Evolutionary conservation across 2,329 filamentous ascomycete genomes (phyloP).

Genomic region (Neopestalotiopsis sp.): DNA sequence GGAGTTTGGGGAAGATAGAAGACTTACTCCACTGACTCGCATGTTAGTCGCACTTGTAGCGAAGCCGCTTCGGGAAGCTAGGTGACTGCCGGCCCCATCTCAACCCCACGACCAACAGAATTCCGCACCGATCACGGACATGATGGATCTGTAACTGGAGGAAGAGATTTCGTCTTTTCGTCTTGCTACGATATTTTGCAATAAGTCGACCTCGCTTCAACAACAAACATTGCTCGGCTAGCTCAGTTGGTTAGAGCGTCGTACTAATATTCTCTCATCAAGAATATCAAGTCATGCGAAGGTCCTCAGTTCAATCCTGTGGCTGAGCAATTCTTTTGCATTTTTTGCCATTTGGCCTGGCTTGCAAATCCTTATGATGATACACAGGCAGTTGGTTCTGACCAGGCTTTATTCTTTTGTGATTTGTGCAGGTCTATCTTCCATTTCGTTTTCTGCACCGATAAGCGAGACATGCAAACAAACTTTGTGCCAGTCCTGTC

Average conservation of each 20-base stretch:
- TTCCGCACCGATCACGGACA: background rate
- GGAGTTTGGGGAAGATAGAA: no score
- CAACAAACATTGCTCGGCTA: conserved; percentile 11
- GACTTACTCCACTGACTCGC: no score
- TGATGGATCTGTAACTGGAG: background rate
- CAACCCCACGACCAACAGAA: no score
- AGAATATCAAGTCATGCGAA: conserved; percentile 17
- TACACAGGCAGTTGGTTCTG: background rate
- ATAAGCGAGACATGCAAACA: background rate
- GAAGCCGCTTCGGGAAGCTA: no score
- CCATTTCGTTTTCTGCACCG: background rate
- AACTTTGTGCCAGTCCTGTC: background rate
- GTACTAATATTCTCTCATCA: conserved; percentile 7
- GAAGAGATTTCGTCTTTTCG: background rate
- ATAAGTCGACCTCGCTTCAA: background rate
- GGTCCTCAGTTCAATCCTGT: conserved; percentile 19
- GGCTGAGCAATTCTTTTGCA: conserved; percentile 11
- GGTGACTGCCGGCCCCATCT: no score
- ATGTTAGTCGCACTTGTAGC: no score
- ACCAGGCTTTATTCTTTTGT: background rate
- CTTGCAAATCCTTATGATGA: background rate
- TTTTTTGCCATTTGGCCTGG: background rate
- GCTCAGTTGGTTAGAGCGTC: conserved; percentile 19
- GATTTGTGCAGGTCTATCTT: background rate
- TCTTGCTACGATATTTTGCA: no score